Percentiles rank a stretch among this genome's conserved stretches.
phyloP scores from a whole-genome alignment of 2,329 filamentous ascomycete species.

The Thielaviopsis punctulata region DNA sequence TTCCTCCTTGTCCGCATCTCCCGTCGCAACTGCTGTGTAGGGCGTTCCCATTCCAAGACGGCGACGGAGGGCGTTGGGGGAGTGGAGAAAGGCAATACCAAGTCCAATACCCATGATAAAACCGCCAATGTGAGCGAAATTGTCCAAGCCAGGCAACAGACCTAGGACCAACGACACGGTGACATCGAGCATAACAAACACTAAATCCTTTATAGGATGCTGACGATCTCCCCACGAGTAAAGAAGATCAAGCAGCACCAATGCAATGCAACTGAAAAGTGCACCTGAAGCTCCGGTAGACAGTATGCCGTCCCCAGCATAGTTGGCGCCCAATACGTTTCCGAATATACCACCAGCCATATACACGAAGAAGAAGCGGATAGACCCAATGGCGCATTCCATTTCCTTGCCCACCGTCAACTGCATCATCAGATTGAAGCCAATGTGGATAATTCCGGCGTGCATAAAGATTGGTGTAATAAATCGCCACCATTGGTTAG shows the following conservation, averaged over 20 bases:
- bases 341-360: constrained; percentile 86
- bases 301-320: constrained; percentile 61
- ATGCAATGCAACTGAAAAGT: constrained; percentile 79
- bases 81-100: constrained; percentile 75
- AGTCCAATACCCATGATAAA: constrained; percentile 83
- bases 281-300: constrained; percentile 81
- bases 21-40: constrained; percentile 49
- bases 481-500: constrained; percentile 95
- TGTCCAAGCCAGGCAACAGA: constrained; percentile 81
- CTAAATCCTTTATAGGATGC: constrained; percentile 64
- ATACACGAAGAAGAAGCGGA: constrained; percentile 83
- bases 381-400: constrained; percentile 72
- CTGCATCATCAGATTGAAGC: constrained; percentile 86
- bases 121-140: constrained; percentile 93
- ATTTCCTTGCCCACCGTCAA: constrained; percentile 82
- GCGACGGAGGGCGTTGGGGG: constrained; percentile 61
- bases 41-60: constrained; percentile 55
- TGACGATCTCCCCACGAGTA: constrained; percentile 78
- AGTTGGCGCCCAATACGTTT: constrained; percentile 89
- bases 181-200: constrained; percentile 74
- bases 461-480: constrained; percentile 93
- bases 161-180: constrained; percentile 83
- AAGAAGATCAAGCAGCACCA: constrained; percentile 73
- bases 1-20: constrained; percentile 29
- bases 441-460: constrained; percentile 83